These are phyloP conservation scores for Knoxdaviesia capensis DNA, from an alignment of 2,329 filamentous ascomycete genomes.

Conservation along the genomic window DNA sequence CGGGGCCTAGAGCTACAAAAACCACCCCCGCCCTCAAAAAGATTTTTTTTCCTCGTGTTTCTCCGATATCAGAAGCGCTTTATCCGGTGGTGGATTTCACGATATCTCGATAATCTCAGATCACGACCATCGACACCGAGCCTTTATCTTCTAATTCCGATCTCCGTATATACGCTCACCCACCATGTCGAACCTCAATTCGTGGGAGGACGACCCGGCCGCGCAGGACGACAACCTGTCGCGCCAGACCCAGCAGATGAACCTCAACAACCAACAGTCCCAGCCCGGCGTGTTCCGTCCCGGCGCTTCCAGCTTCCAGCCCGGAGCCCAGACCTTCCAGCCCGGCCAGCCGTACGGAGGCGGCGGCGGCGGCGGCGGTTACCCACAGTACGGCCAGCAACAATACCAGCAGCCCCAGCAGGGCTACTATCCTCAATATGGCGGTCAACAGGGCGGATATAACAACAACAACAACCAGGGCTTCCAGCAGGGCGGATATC, in stretches of 20 bases:
- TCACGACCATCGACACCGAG: too few relatives aligned
- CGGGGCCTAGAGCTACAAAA: too few relatives aligned
- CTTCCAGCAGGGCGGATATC: conserved; percentile 26
- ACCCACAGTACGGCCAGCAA: conserved; percentile 32
- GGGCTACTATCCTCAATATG: conserved; percentile 17
- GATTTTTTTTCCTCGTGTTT: too few relatives aligned
- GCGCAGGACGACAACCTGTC: conserved; percentile 62
- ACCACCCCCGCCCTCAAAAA: too few relatives aligned
- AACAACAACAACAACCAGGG: conserved; percentile 30
- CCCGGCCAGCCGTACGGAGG: conserved; percentile 50
- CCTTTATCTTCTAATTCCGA: too few relatives aligned
- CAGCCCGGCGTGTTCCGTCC: conserved; percentile 40
- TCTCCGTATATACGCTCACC: neutral
- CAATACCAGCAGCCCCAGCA: conserved; percentile 23
- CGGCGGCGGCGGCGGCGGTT: conserved; percentile 22
- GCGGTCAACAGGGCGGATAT: conserved; percentile 22
- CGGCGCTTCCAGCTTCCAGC: conserved; percentile 51
- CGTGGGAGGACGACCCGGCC: conserved; percentile 78
- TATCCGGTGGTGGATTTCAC: too few relatives aligned
- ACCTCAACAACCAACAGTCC: conserved; percentile 38
- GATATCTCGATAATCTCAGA: too few relatives aligned
- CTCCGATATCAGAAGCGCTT: too few relatives aligned
- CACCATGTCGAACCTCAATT: conserved; percentile 75
- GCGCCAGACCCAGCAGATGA: conserved; percentile 56
- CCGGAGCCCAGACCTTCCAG: conserved; percentile 48